Conservation (phyloP, 345 rosid genomes). For the Acer campestre region DNA sequence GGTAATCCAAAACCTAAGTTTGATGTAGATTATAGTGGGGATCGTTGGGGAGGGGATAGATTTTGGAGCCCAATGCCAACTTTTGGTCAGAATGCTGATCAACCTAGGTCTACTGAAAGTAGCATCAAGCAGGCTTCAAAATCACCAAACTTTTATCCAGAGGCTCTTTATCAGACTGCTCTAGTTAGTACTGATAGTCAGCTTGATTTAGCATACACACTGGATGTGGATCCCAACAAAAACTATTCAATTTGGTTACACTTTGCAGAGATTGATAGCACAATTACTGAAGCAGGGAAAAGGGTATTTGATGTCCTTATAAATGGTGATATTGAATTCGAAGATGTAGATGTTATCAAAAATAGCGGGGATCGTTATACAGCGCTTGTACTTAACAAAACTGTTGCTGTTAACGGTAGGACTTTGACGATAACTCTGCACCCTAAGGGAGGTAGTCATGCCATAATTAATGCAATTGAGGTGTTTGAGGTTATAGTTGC, state of each 20-base stretch:
- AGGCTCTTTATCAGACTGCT: slow-evolving; percentile 82
- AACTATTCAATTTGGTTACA: slow-evolving; percentile 95
- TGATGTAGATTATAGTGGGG: slow-evolving; percentile 74
- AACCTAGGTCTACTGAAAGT: slow-evolving; percentile 60
- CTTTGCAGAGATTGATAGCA: slow-evolving; percentile 87
- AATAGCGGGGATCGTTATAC: slow-evolving; percentile 64
- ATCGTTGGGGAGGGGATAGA: slow-evolving; percentile 98
- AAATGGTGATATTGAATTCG: slow-evolving; percentile 61
- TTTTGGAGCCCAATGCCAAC: slow-evolving; percentile 72
- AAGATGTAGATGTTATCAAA: slow-evolving; percentile 63
- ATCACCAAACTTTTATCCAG: slow-evolving; percentile 88
- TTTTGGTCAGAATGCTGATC: slow-evolving; percentile 63
- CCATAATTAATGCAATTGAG: slow-evolving; percentile 87
- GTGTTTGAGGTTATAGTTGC: slow-evolving; percentile 73
- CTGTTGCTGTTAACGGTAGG: slow-evolving; percentile 81
- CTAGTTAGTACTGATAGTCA: slow-evolving; percentile 65
- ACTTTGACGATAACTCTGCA: slow-evolving; percentile 69
- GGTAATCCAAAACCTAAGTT: slow-evolving; percentile 73
- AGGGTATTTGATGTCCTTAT: slow-evolving; percentile 85
- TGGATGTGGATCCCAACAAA: slow-evolving; percentile 90
- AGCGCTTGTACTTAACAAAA: slow-evolving; percentile 81
- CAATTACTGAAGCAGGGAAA: slow-evolving; percentile 59
- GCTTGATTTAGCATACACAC: slow-evolving; percentile 65
- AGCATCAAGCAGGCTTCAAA: slow-evolving; percentile 61
- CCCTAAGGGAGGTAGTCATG: slow-evolving; percentile 65